Percentiles rank a stretch among this genome's conserved stretches.
Conservation (phyloP, 2,329 filamentous ascomycete species). For the Nigrograna mackinnonii region DNA sequence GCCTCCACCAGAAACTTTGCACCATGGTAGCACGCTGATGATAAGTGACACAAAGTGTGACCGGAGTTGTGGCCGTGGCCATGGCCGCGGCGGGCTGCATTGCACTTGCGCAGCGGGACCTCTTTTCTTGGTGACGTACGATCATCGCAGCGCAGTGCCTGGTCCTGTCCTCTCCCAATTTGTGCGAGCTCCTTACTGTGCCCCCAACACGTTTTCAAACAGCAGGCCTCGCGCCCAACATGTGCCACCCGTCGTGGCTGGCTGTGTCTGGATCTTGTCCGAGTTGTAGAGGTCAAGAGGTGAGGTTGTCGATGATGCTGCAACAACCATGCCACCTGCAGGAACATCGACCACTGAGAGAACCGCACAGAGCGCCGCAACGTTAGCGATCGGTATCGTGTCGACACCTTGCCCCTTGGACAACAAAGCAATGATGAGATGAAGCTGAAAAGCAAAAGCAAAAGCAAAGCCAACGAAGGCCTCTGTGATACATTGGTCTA, state of each 20-base stretch:
- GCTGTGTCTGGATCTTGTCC: background rate
- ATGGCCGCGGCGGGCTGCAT: no score
- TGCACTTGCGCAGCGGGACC: constrained; percentile 2
- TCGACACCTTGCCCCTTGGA: background rate
- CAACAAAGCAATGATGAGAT: constrained; percentile 7
- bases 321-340: constrained; percentile 18
- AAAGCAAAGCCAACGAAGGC: no score
- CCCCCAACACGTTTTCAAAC: no score
- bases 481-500: constrained; percentile 31
- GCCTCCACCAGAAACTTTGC: constrained; percentile 5
- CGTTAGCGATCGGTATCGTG: constrained; percentile 16
- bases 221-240: no score
- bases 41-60: constrained; percentile 4
- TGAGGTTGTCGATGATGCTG: constrained; percentile 18
- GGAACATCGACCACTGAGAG: constrained; percentile 14
- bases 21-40: constrained; percentile 7
- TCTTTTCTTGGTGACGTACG: constrained; percentile 9
- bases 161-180: background rate
- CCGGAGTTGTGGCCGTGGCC: constrained; percentile 24
- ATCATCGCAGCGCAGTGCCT: constrained; percentile 3
- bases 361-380: constrained; percentile 12
- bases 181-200: background rate
- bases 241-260: background rate
- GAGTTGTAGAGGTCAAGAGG: constrained; percentile 8
- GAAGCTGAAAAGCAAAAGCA: constrained; percentile 11